A percentile compares a stretch with the other conserved stretches of the same genome.
These are phyloP conservation scores for Akanthomyces muscarius DNA, from an alignment of 2,329 filamentous ascomycete species.

Conservation along the genomic window DNA sequence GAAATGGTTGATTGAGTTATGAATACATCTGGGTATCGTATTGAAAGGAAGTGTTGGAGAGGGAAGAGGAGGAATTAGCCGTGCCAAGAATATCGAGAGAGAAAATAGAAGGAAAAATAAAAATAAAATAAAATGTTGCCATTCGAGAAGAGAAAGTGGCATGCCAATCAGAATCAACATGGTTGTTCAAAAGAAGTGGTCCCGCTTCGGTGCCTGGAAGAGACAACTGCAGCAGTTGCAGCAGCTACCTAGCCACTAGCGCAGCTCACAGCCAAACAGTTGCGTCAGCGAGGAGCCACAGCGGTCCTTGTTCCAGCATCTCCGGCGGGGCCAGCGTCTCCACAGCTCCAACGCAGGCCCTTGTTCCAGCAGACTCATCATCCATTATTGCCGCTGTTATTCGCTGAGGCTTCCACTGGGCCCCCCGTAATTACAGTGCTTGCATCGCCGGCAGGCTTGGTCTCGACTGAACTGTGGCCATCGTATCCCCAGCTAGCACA, in stretches of 20 bases:
- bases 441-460: not conserved
- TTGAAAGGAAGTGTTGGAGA: not conserved
- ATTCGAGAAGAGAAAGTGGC: too few relatives aligned
- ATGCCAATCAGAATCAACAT: not conserved
- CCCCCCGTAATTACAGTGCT: not conserved
- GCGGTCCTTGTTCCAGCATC: too few relatives aligned
- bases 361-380: not conserved
- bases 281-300: not conserved
- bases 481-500: not conserved
- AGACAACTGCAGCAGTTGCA: not conserved
- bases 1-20: too few relatives aligned
- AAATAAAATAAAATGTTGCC: not conserved
- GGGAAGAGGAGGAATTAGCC: not conserved
- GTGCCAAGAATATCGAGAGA: not conserved
- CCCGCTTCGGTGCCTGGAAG: not conserved
- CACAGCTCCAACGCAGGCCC: not conserved
- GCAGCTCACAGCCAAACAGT: not conserved
- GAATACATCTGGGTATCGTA: not conserved
- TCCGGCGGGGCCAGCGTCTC: not conserved
- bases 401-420: not conserved
- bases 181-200: constrained; percentile 2
- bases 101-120: not conserved
- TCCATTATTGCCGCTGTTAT: constrained; percentile 6
- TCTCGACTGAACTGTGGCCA: too few relatives aligned
- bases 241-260: too few relatives aligned